phyloP scores from a whole-genome alignment of 2,329 filamentous ascomycete species.

The Phaeomoniella chlamydospora region DNA sequence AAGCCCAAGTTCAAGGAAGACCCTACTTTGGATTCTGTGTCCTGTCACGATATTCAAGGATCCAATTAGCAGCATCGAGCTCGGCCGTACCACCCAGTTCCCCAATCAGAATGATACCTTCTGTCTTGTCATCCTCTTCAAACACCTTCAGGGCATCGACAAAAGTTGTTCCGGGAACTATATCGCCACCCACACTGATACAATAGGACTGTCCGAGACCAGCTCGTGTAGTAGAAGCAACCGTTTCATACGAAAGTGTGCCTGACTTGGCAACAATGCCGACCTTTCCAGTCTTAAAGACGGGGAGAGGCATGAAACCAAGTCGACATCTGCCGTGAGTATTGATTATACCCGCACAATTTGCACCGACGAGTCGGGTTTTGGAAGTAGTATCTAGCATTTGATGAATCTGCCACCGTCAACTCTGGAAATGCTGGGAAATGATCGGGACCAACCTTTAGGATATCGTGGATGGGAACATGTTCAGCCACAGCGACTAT shows the following conservation, averaged over 20 bases:
- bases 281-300: conserved; percentile 53
- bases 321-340: conserved; percentile 55
- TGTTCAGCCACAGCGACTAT: conserved; percentile 71
- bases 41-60: conserved; percentile 47
- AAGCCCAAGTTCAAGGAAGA: not conserved
- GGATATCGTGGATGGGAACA: conserved; percentile 63
- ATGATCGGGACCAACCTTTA: conserved; percentile 37
- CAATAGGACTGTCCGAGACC: conserved; percentile 65
- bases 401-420: conserved; percentile 41
- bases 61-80: conserved; percentile 60
- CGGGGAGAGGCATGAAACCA: conserved; percentile 64
- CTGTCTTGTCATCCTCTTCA: conserved; percentile 50
- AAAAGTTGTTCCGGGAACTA: conserved; percentile 59
- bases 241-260: conserved; percentile 67
- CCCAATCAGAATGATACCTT: conserved; percentile 58
- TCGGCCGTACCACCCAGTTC: conserved; percentile 59
- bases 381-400: conserved; percentile 57
- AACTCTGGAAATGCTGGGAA: conserved; percentile 2
- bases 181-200: conserved; percentile 64
- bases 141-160: conserved; percentile 56
- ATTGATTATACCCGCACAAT: conserved; percentile 67
- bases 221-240: conserved; percentile 58
- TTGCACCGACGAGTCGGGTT: conserved; percentile 64
- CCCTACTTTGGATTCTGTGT: conserved; percentile 48
- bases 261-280: conserved; percentile 71